Evolutionary conservation across 1,284 basidiomycete species (phyloP).

Genomic region (Boletus mariae): DNA sequence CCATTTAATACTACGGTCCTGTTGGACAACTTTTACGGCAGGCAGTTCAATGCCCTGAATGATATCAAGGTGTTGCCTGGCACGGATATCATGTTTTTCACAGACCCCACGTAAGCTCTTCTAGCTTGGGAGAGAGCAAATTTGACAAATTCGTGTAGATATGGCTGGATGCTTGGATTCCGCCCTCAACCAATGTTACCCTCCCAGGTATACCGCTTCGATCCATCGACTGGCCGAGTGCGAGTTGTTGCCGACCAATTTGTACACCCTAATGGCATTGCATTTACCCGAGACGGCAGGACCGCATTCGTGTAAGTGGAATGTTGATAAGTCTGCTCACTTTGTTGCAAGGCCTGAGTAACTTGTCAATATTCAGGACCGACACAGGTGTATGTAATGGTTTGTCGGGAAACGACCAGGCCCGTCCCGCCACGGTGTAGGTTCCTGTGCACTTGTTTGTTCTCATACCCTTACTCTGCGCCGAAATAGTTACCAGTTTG

Average conservation of each 20-base stretch:
- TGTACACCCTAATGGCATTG: slow-evolving; percentile 61
- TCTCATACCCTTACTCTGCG: neutral
- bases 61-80: slow-evolving; percentile 73
- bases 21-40: slow-evolving; percentile 69
- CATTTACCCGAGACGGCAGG: slow-evolving; percentile 62
- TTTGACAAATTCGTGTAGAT: slow-evolving; percentile 37
- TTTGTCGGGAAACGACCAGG: slow-evolving; percentile 54
- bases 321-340: slow-evolving; percentile 5
- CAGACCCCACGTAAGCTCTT: slow-evolving; percentile 48
- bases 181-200: slow-evolving; percentile 61
- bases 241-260: slow-evolving; percentile 71
- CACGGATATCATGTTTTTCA: slow-evolving; percentile 62
- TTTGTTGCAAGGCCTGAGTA: neutral
- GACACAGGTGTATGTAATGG: slow-evolving; percentile 52
- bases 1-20: slow-evolving; percentile 64
- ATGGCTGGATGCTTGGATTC: slow-evolving; percentile 64
- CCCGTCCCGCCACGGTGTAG: slow-evolving; percentile 65
- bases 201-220: slow-evolving; percentile 71
- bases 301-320: slow-evolving; percentile 63
- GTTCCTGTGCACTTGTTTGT: slow-evolving; percentile 15
- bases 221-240: slow-evolving; percentile 59
- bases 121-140: no score
- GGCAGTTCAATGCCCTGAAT: slow-evolving; percentile 81
- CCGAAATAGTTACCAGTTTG: slow-evolving; percentile 56
- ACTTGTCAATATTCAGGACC: slow-evolving; percentile 35